phyloP scores from a whole-genome alignment of 805 yeast genomes.

The Grigorovia transvaalensis region DNA sequence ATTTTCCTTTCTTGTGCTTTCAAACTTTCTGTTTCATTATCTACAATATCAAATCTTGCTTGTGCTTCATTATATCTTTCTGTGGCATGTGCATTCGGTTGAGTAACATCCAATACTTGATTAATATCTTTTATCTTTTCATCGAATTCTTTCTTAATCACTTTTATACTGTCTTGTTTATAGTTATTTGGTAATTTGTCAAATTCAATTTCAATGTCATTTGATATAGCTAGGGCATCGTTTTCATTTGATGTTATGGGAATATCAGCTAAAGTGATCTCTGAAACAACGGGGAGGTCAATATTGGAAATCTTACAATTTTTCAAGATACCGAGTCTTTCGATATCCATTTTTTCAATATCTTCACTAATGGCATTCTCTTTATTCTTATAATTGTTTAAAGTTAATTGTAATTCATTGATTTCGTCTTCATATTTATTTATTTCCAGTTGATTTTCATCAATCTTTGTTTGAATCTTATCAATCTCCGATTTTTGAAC shows the following conservation, averaged over 20 bases:
- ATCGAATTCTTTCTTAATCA: slow-evolving; percentile 29
- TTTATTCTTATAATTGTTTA: slow-evolving; percentile 27
- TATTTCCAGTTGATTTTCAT: slow-evolving; percentile 25
- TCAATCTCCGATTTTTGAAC: slow-evolving; percentile 29
- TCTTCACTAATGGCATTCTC: slow-evolving; percentile 40
- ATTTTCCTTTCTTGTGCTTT: slow-evolving; percentile 50
- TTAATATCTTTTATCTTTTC: slow-evolving; percentile 30
- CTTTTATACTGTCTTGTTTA: slow-evolving; percentile 28
- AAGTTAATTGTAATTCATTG: slow-evolving; percentile 26
- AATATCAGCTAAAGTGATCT: slow-evolving; percentile 43
- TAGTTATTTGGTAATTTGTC: slow-evolving; percentile 34
- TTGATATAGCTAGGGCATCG: slow-evolving; percentile 32
- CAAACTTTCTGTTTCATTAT: slow-evolving; percentile 51
- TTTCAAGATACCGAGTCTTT: slow-evolving; percentile 48
- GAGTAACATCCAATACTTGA: slow-evolving; percentile 32
- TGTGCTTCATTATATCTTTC: slow-evolving; percentile 68
- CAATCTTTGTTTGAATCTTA: slow-evolving; percentile 26
- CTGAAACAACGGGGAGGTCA: slow-evolving; percentile 50
- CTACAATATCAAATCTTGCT: slow-evolving; percentile 46
- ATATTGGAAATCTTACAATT: slow-evolving; percentile 68
- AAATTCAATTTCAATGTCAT: slow-evolving; percentile 48
- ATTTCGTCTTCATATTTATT: slow-evolving; percentile 41
- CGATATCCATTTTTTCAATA: slow-evolving; percentile 42
- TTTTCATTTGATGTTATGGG: slow-evolving; percentile 46
- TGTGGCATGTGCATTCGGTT: slow-evolving; percentile 75